These are phyloP conservation scores for Simplicillium aogashimaense DNA, from an alignment of 2,329 filamentous ascomycete genomes.

Conservation along the genomic window DNA sequence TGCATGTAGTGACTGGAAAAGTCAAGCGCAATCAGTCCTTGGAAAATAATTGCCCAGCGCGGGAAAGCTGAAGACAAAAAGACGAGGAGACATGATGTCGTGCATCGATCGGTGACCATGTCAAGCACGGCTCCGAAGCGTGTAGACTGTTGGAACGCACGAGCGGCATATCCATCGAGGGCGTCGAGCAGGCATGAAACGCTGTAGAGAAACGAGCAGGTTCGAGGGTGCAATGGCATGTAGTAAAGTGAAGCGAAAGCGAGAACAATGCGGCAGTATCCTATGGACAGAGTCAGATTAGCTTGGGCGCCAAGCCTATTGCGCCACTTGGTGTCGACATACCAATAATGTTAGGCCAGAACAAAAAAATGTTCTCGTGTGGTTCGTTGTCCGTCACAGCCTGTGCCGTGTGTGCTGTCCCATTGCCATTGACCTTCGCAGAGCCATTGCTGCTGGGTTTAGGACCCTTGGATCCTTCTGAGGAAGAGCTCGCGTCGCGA, in stretches of 20 bases:
- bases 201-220: slow-evolving; percentile 84
- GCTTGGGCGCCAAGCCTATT: slow-evolving; percentile 7
- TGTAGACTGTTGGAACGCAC: slow-evolving; percentile 75
- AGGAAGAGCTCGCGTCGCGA: slow-evolving; percentile 4
- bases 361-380: slow-evolving; percentile 70
- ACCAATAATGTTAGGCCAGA: slow-evolving; percentile 78
- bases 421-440: slow-evolving; percentile 33
- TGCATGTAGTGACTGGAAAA: slow-evolving; percentile 97
- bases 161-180: slow-evolving; percentile 84
- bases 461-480: slow-evolving; percentile 1
- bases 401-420: slow-evolving; percentile 27
- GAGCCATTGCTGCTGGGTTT: slow-evolving; percentile 5
- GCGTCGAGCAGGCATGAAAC: slow-evolving; percentile 93
- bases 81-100: slow-evolving; percentile 86
- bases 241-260: slow-evolving; percentile 92
- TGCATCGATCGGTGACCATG: slow-evolving; percentile 98
- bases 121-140: slow-evolving; percentile 94
- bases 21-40: slow-evolving; percentile 84
- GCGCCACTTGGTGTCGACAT: slow-evolving; percentile 16
- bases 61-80: slow-evolving; percentile 94
- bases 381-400: slow-evolving; percentile 19
- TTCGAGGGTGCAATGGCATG: slow-evolving; percentile 97
- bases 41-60: slow-evolving; percentile 88
- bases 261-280: slow-evolving; percentile 68
- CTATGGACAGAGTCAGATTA: slow-evolving; percentile 27